A percentile compares a stretch with the other conserved stretches of the same genome.
phyloP scores from a whole-genome alignment of 768 basidiomycete species.

The Tulasnella sp. region DNA sequence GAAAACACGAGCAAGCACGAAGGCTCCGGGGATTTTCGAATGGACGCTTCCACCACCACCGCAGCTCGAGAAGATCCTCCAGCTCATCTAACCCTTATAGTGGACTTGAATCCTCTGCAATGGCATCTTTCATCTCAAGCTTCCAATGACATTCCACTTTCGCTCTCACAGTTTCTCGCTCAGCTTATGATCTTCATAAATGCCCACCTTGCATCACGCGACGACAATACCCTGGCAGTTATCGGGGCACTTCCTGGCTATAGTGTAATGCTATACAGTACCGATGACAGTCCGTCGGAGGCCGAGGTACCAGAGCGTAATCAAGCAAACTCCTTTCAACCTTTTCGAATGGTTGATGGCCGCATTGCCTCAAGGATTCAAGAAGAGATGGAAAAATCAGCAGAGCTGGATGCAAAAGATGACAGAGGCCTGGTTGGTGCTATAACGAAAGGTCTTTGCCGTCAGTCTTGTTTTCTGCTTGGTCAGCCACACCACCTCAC shows the following conservation, averaged over 20 bases:
- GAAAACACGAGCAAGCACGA: constrained; percentile 5
- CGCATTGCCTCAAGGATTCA: constrained; percentile 32
- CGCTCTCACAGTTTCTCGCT: constrained; percentile 66
- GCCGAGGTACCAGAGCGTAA: constrained; percentile 23
- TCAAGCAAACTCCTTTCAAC: constrained; percentile 76
- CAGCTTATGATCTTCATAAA: constrained; percentile 88
- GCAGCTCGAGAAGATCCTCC: constrained; percentile 2
- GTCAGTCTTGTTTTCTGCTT: constrained; percentile 38
- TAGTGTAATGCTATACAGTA: constrained; percentile 73
- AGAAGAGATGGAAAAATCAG: constrained; percentile 57
- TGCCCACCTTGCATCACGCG: constrained; percentile 79
- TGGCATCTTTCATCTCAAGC: constrained; percentile 66
- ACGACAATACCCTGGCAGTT: constrained; percentile 89
- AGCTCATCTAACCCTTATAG: constrained; percentile 65
- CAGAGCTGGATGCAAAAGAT: constrained; percentile 28
- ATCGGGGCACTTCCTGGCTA: constrained; percentile 78
- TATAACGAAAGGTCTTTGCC: constrained; percentile 85
- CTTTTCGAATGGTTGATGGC: constrained; percentile 68
- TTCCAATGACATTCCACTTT: constrained; percentile 45
- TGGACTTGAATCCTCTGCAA: constrained; percentile 80
- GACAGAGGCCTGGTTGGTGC: constrained; percentile 72
- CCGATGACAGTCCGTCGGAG: constrained; percentile 37
- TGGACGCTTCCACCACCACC: neutral
- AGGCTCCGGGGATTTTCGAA: neutral
- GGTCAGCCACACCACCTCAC: neutral